Conservation (phyloP, 129 eudicot genomes). For the Artemisia tridentata region DNA sequence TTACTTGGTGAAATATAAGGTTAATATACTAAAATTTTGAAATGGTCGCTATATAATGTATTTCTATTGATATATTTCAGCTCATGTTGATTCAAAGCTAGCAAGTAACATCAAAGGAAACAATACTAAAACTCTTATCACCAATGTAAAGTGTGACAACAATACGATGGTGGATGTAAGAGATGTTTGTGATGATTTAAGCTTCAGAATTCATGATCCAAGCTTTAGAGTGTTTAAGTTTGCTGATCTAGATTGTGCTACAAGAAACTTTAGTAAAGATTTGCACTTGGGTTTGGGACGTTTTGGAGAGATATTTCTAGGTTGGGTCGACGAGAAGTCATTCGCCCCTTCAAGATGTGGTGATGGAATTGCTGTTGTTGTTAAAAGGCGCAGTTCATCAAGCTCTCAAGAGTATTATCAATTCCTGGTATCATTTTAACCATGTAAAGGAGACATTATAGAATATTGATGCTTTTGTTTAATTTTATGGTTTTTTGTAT, state of each 20-base stretch:
- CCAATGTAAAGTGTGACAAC: neutral
- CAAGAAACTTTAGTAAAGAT: conserved; percentile 27
- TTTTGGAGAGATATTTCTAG: conserved; percentile 27
- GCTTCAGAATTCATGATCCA: neutral
- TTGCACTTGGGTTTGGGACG: conserved; percentile 25
- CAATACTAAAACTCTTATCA: neutral
- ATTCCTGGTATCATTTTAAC: conserved; percentile 24
- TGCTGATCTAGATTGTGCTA: conserved; percentile 27
- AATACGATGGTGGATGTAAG: neutral
- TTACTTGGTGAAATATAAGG: neutral
- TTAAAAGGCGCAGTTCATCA: conserved; percentile 14
- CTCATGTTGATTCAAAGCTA: conserved; percentile 15
- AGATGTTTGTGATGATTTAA: neutral
- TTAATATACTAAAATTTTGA: neutral
- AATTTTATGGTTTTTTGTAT: too few species aligned
- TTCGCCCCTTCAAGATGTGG: conserved; percentile 31
- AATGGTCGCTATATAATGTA: neutral
- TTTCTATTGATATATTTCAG: conserved; percentile 22
- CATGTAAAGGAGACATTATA: neutral
- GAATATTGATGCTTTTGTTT: too few species aligned
- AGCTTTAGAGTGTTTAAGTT: conserved; percentile 19
- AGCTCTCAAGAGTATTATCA: neutral
- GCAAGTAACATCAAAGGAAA: conserved; percentile 5
- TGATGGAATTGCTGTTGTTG: conserved; percentile 32
- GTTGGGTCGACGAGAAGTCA: conserved; percentile 32